Evolutionary conservation across 2,329 filamentous ascomycete species (phyloP).

Genomic region (Magnaporthiopsis incrustans): DNA sequence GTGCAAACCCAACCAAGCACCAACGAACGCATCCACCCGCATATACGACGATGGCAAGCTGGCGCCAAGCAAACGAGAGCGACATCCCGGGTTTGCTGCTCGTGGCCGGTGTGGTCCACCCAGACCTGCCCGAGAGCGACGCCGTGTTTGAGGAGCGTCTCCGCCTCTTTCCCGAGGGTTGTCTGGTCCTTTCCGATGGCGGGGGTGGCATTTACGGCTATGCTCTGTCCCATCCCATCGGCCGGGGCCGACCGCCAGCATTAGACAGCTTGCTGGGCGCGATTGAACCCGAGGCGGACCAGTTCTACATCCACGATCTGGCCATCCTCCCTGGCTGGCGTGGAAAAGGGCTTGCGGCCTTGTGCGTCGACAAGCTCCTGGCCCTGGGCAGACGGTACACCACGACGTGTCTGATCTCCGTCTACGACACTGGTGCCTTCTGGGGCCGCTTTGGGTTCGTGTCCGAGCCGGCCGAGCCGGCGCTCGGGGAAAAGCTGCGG

Average conservation of each 20-base stretch:
- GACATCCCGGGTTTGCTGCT: constrained; percentile 20
- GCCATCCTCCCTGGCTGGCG: constrained; percentile 21
- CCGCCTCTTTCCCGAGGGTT: constrained; percentile 25
- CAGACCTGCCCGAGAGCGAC: constrained; percentile 22
- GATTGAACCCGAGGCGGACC: constrained; percentile 21
- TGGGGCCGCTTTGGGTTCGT: constrained; percentile 26
- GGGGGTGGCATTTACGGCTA: constrained; percentile 22
- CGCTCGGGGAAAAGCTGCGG: constrained; percentile 20
- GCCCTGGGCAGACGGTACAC: constrained; percentile 17
- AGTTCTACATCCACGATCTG: constrained; percentile 31
- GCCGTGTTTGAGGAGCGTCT: constrained; percentile 24
- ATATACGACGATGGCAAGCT: constrained; percentile 13
- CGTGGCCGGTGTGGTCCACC: constrained; percentile 22
- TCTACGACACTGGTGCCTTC: constrained; percentile 25
- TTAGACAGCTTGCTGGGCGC: constrained; percentile 22
- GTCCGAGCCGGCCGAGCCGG: constrained; percentile 14
- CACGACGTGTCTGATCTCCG: constrained; percentile 24
- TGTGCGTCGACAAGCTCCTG: constrained; percentile 18
- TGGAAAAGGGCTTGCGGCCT: constrained; percentile 19
- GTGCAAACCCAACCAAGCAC: no score
- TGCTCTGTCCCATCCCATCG: constrained; percentile 28
- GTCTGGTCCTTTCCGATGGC: constrained; percentile 19
- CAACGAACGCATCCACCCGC: no score
- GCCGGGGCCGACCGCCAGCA: constrained; percentile 19
- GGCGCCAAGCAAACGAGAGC: constrained; percentile 18